These are phyloP conservation scores for Hypoxylon sp. DNA, from an alignment of 2,329 filamentous ascomycete genomes.

Conservation along the genomic window DNA sequence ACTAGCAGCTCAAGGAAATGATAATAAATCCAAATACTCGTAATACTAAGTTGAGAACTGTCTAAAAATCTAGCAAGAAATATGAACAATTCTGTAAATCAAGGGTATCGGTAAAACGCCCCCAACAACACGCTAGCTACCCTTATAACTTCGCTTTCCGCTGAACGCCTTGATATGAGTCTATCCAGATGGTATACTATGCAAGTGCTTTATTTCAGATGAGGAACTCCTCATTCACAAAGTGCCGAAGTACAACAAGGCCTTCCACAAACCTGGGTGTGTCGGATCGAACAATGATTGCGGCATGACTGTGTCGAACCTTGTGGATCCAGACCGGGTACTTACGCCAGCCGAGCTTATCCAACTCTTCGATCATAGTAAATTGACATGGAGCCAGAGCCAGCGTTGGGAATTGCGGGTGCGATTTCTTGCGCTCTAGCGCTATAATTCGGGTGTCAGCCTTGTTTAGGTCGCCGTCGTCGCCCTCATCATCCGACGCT, in stretches of 20 bases:
- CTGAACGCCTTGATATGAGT: constrained; percentile 8
- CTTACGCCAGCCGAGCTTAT: constrained; percentile 74
- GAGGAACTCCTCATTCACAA: constrained; percentile 80
- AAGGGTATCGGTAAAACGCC: constrained; percentile 21
- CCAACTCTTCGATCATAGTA: constrained; percentile 82
- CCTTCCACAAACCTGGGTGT: constrained; percentile 80
- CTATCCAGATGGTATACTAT: not conserved
- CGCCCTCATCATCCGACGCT: constrained; percentile 65
- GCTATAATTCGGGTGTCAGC: constrained; percentile 57
- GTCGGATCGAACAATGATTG: constrained; percentile 84
- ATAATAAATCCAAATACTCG: not conserved
- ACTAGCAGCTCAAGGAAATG: not conserved
- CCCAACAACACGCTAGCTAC: not conserved
- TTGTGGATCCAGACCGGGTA: constrained; percentile 82
- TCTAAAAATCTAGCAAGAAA: constrained; percentile 10
- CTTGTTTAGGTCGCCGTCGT: constrained; percentile 53
- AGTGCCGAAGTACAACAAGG: constrained; percentile 82
- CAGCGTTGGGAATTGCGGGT: constrained; percentile 73
- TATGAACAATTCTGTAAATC: not conserved
- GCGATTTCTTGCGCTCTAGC: constrained; percentile 56
- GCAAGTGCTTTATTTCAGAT: constrained; percentile 56
- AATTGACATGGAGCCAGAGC: constrained; percentile 86
- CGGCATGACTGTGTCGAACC: constrained; percentile 85
- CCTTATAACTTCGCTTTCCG: constrained; percentile 1
- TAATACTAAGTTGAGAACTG: constrained; percentile 5